Conservation (phyloP, 1,139 yeast genomes). For the Blastobotrys aristatus region DNA sequence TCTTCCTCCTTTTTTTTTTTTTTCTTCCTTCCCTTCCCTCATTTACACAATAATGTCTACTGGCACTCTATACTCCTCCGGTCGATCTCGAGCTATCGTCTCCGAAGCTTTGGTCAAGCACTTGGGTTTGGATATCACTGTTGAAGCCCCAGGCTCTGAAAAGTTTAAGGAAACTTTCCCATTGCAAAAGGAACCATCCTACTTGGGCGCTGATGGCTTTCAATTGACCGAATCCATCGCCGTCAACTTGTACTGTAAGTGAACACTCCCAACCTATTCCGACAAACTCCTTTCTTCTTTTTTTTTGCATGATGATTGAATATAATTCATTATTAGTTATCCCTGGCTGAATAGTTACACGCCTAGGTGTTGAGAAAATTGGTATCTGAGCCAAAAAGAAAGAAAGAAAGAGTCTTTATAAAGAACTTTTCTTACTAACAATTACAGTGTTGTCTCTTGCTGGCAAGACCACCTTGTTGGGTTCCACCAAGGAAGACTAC, state of each 20-base stretch:
- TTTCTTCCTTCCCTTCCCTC: not conserved
- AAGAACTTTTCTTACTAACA: not conserved
- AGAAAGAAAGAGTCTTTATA: not conserved
- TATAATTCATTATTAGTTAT: constrained; percentile 54
- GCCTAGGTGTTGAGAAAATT: constrained; percentile 57
- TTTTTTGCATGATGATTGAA: constrained; percentile 48
- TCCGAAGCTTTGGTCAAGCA: constrained; percentile 63
- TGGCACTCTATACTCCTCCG: constrained; percentile 32
- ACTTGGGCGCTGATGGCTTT: constrained; percentile 73
- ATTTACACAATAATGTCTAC: constrained; percentile 26
- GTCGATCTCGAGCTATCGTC: constrained; percentile 36
- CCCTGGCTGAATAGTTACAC: constrained; percentile 72
- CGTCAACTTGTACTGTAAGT: constrained; percentile 45
- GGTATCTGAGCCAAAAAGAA: constrained; percentile 12
- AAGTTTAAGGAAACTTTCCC: constrained; percentile 62
- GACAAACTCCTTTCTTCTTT: not conserved
- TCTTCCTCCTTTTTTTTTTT: constrained; percentile 3
- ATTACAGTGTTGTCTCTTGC: constrained; percentile 30
- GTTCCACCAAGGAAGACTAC: constrained; percentile 60
- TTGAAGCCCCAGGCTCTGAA: constrained; percentile 43
- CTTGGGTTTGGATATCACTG: constrained; percentile 64
- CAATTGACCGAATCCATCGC: constrained; percentile 78
- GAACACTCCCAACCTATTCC: too few species aligned
- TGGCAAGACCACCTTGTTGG: constrained; percentile 45
- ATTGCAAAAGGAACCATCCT: constrained; percentile 68